Evolutionary conservation across 108 stramenopile genomes (phyloP).

Genomic region (Parietichytrium sp.): DNA sequence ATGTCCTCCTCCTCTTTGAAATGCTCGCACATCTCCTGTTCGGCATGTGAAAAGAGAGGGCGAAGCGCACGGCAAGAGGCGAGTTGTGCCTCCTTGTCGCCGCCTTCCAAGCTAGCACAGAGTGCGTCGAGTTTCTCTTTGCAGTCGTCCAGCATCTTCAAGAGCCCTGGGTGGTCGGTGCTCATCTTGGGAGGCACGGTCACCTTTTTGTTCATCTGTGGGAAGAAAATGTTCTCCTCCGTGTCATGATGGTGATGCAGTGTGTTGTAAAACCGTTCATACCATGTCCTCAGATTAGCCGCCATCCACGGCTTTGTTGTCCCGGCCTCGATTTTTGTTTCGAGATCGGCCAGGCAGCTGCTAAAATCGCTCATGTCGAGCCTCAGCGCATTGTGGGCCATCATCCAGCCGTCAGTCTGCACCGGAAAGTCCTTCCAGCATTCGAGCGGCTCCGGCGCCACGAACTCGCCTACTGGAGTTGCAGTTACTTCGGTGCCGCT

Average conservation of each 20-base stretch:
- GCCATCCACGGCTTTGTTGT: constrained; percentile 33
- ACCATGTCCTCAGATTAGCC: neutral
- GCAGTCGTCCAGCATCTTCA: neutral
- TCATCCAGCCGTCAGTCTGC: constrained; percentile 11
- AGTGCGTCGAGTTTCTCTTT: neutral
- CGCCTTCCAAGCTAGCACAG: neutral
- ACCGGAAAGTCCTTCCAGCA: neutral
- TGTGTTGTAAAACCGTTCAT: neutral
- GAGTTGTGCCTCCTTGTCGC: neutral
- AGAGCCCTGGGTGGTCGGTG: constrained; percentile 4
- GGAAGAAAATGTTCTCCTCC: constrained; percentile 35
- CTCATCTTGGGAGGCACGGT: neutral
- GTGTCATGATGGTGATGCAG: constrained; percentile 12
- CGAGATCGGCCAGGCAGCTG: neutral
- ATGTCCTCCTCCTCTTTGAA: constrained; percentile 15
- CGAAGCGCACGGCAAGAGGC: neutral
- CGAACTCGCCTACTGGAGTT: too few relatives aligned
- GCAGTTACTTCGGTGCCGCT: too few relatives aligned
- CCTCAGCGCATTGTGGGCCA: constrained; percentile 3
- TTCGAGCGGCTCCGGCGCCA: neutral
- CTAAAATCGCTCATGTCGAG: neutral
- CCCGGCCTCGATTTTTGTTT: neutral
- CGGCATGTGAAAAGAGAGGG: neutral
- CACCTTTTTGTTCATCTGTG: neutral
- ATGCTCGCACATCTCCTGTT: neutral